Percentiles rank a stretch among this genome's conserved stretches.
phyloP scores from a whole-genome alignment of 495 filamentous ascomycete genomes.

The Penicilliopsis zonata region DNA sequence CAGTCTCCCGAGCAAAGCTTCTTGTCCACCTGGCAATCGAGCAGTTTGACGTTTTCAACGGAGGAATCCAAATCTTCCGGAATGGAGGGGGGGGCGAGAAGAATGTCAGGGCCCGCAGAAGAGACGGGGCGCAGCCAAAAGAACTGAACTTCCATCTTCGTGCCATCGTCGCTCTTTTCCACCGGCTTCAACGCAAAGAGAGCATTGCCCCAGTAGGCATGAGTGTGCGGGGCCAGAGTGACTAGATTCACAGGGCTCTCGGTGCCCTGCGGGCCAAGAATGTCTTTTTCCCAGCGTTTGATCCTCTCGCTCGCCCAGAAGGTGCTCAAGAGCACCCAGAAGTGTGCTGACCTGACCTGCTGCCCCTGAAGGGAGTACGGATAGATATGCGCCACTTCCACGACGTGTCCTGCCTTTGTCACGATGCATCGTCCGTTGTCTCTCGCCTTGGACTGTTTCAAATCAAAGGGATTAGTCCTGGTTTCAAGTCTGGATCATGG shows the following conservation, averaged over 20 bases:
- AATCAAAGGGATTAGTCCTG: too few species aligned
- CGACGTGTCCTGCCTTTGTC: neutral
- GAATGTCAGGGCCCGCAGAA: neutral
- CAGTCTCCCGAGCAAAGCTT: neutral
- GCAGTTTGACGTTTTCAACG: neutral
- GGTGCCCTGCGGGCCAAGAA: neutral
- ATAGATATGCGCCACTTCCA: neutral
- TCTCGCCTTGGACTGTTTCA: too few species aligned
- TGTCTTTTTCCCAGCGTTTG: neutral
- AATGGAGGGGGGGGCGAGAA: neutral
- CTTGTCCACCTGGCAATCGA: neutral
- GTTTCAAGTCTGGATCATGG: too few species aligned
- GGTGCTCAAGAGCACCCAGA: neutral
- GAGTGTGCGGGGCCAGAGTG: neutral
- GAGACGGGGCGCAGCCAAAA: neutral
- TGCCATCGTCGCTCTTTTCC: neutral
- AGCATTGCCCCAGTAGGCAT: neutral
- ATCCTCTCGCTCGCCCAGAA: neutral
- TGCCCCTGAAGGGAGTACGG: neutral
- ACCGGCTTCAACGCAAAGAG: slow-evolving; percentile 1
- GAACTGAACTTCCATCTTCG: neutral
- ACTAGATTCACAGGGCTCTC: neutral
- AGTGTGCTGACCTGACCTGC: neutral
- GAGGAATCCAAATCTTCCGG: neutral
- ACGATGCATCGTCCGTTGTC: neutral